These are phyloP conservation scores for Fusarium hainanense DNA, from an alignment of 2,329 filamentous ascomycete species.

Conservation along the genomic window DNA sequence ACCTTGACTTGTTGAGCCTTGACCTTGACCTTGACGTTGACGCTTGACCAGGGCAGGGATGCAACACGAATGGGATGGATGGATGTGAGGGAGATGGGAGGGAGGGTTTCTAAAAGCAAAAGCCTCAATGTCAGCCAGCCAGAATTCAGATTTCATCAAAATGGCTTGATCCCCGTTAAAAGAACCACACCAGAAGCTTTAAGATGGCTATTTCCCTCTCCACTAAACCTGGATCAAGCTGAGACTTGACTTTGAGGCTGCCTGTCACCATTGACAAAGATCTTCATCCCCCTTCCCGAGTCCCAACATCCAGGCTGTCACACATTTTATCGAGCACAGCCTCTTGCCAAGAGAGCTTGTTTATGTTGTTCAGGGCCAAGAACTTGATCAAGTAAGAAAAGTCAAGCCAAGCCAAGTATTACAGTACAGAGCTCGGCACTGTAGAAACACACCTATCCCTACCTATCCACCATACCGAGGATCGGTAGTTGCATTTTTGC, in stretches of 20 bases:
- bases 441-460: background rate
- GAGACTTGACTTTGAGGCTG: conserved; percentile 37
- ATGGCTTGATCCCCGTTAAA: conserved; percentile 45
- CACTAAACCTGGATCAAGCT: conserved; percentile 9
- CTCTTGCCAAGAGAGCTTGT: conserved; percentile 30
- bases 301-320: background rate
- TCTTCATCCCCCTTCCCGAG: background rate
- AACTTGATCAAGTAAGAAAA: conserved; percentile 5
- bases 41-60: conserved; percentile 20
- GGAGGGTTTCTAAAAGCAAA: background rate
- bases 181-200: conserved; percentile 7
- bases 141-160: conserved; percentile 6
- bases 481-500: conserved; percentile 16
- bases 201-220: background rate
- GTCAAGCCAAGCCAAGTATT: background rate
- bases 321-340: conserved; percentile 30
- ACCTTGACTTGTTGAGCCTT: no score
- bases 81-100: background rate
- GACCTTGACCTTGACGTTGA: conserved; percentile 5
- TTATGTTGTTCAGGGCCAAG: conserved; percentile 7
- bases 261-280: conserved; percentile 9
- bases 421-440: conserved; percentile 1
- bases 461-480: background rate
- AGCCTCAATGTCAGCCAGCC: conserved; percentile 9
- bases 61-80: conserved; percentile 19